Evolutionary conservation across 371 early-diverging fungal genomes (phyloP).

Genomic region (Saksenaea vasiformis): DNA sequence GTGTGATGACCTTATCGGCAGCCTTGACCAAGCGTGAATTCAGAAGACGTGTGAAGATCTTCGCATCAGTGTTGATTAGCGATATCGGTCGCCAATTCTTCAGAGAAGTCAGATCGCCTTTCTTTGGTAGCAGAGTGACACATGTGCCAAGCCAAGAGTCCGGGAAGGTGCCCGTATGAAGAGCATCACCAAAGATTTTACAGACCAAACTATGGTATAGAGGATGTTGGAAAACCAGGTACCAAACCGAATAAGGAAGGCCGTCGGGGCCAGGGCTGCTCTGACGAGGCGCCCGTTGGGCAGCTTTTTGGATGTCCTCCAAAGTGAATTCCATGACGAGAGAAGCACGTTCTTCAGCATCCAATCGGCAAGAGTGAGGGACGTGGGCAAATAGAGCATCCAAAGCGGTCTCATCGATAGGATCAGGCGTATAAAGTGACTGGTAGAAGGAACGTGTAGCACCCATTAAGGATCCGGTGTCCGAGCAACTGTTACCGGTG

Average conservation of each 20-base stretch:
- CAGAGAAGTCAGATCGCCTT: constrained; percentile 21
- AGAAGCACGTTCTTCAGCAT: not conserved
- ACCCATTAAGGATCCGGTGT: too few species aligned
- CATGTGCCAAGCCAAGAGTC: constrained; percentile 12
- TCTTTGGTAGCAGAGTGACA: constrained; percentile 20
- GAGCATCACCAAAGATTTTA: constrained; percentile 5
- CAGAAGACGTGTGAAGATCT: constrained; percentile 25
- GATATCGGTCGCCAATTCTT: constrained; percentile 32
- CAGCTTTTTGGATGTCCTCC: not conserved
- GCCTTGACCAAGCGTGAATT: not conserved
- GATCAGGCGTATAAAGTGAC: not conserved
- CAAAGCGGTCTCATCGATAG: not conserved
- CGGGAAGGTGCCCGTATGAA: not conserved
- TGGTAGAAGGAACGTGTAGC: not conserved
- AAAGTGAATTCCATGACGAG: not conserved
- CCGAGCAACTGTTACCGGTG: too few species aligned
- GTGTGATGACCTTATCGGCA: not conserved
- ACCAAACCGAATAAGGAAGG: constrained; percentile 7
- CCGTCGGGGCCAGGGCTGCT: constrained; percentile 16
- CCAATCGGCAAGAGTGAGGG: not conserved
- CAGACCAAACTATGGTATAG: not conserved
- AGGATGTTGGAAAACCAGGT: not conserved
- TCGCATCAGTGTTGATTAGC: constrained; percentile 29
- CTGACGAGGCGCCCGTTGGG: not conserved
- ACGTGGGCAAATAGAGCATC: not conserved